These are phyloP conservation scores for Capsicum rhomboideum DNA, from an alignment of 257 asterid species.

Conservation along the genomic window DNA sequence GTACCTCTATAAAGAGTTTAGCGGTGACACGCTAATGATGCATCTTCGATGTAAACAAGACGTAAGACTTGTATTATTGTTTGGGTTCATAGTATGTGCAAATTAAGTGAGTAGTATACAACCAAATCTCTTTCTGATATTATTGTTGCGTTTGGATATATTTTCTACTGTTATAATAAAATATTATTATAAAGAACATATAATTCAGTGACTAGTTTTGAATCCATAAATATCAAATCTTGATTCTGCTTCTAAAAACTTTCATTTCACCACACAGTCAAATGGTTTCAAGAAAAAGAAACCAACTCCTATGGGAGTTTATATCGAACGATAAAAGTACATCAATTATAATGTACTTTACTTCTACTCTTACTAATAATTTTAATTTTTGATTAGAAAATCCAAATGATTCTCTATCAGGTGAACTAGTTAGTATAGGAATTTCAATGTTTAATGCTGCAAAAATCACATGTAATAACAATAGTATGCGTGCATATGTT, in stretches of 20 bases:
- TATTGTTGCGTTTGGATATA: too few species aligned
- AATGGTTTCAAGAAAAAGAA: neutral
- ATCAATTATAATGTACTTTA: neutral
- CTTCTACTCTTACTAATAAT: neutral
- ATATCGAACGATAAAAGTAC: neutral
- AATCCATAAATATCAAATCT: neutral
- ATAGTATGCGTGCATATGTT: neutral
- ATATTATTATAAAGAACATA: too few species aligned
- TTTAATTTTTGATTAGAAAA: neutral
- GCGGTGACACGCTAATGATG: neutral
- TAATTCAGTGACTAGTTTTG: too few species aligned
- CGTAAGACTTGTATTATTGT: neutral
- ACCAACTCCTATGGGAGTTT: neutral
- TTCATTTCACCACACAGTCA: neutral
- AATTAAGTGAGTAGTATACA: too few species aligned
- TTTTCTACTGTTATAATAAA: too few species aligned
- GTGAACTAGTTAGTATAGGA: neutral
- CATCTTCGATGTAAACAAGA: neutral
- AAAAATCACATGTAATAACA: neutral
- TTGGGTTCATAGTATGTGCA: neutral
- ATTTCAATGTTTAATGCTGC: neutral
- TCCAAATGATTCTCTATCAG: neutral
- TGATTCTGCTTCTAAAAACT: neutral
- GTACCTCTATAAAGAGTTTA: neutral
- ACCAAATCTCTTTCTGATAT: too few species aligned